phyloP scores from a whole-genome alignment of 2,329 filamentous ascomycete genomes.

The Onygenales sp. region DNA sequence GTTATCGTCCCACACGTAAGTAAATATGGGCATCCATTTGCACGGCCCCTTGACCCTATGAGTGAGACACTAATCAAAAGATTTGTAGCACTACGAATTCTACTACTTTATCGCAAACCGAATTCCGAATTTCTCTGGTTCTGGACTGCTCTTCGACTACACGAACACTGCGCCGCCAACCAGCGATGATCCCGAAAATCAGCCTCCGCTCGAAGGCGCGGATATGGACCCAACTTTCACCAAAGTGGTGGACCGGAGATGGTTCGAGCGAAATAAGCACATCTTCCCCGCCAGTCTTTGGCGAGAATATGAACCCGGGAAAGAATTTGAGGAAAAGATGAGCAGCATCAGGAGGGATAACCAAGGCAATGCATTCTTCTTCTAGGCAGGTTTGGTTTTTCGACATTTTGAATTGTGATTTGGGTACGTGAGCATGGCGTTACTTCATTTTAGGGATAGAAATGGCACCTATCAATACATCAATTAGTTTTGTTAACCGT shows the following conservation, averaged over 20 bases:
- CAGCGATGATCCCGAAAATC: constrained; percentile 33
- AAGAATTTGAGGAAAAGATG: constrained; percentile 58
- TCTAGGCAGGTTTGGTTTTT: constrained; percentile 33
- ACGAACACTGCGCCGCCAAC: constrained; percentile 34
- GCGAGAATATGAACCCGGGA: constrained; percentile 88
- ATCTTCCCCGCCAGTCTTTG: constrained; percentile 94
- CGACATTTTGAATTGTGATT: background rate
- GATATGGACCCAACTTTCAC: constrained; percentile 70
- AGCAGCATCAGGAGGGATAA: constrained; percentile 68
- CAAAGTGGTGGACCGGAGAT: constrained; percentile 89
- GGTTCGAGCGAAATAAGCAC: constrained; percentile 97
- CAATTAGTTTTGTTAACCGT: background rate
- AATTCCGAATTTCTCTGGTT: constrained; percentile 55
- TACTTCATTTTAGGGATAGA: background rate
- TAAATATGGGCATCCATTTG: constrained; percentile 15
- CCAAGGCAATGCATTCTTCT: constrained; percentile 91
- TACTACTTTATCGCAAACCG: constrained; percentile 90
- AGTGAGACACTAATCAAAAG: constrained; percentile 7
- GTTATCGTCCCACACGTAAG: constrained; percentile 90
- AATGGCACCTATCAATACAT: background rate
- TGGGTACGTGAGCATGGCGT: background rate
- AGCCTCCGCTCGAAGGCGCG: constrained; percentile 60
- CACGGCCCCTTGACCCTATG: background rate
- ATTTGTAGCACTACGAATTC: constrained; percentile 79
- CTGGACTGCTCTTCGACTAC: constrained; percentile 74